phyloP scores from a whole-genome alignment of 163 green algal genomes.

The Chloromonas sp. region DNA sequence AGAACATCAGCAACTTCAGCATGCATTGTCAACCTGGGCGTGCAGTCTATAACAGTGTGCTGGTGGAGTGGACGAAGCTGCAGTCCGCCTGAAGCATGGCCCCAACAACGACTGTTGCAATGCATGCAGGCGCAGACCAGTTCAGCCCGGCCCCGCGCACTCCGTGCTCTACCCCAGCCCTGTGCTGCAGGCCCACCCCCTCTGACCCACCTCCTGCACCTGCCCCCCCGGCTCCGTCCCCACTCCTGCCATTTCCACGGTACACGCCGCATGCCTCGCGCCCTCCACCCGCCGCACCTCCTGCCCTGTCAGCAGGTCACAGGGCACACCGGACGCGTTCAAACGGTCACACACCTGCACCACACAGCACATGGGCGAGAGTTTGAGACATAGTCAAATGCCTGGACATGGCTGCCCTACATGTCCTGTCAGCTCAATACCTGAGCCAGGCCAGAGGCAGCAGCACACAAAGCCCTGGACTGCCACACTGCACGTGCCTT shows the following conservation, averaged over 20 bases:
- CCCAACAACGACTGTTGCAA: neutral
- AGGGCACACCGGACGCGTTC: slow-evolving; percentile 50
- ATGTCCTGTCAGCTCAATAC: too few species aligned
- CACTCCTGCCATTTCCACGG: slow-evolving; percentile 70
- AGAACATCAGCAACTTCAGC: too few species aligned
- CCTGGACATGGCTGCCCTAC: too few species aligned
- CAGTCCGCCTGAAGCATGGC: neutral
- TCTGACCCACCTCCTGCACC: neutral
- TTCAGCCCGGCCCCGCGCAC: neutral
- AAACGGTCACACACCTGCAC: slow-evolving; percentile 32
- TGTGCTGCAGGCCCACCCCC: neutral
- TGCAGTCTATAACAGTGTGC: neutral
- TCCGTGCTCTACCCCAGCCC: neutral
- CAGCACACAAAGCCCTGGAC: too few species aligned
- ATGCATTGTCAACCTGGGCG: neutral
- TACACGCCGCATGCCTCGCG: slow-evolving; percentile 66
- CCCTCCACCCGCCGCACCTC: slow-evolving; percentile 53
- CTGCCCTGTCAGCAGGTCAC: slow-evolving; percentile 68
- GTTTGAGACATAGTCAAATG: neutral
- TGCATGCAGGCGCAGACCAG: neutral
- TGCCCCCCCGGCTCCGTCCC: neutral
- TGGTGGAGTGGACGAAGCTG: neutral
- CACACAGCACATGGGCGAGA: slow-evolving; percentile 2
- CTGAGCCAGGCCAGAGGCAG: too few species aligned
- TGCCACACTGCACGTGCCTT: neutral